Conservation (phyloP, 2,329 filamentous ascomycete genomes). For the Daldinia eschscholtzii region DNA sequence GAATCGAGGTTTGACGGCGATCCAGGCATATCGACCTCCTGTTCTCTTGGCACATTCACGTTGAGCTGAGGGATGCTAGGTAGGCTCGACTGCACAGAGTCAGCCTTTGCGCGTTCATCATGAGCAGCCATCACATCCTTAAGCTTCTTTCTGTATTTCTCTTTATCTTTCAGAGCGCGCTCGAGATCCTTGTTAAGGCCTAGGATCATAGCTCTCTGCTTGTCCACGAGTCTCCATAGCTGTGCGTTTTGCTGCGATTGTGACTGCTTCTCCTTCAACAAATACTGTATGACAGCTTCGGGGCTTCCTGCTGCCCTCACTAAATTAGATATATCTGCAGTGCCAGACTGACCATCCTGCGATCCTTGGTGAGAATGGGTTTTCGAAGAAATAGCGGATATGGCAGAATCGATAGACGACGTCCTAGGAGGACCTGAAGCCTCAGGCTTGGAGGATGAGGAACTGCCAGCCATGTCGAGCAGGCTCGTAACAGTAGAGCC, state of each 20-base stretch:
- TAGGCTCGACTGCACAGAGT: slow-evolving; percentile 40
- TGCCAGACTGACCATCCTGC: slow-evolving; percentile 69
- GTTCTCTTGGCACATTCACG: slow-evolving; percentile 51
- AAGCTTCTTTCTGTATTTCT: slow-evolving; percentile 89
- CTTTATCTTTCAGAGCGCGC: slow-evolving; percentile 90
- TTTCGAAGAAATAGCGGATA: slow-evolving; percentile 78
- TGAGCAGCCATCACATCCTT: slow-evolving; percentile 74
- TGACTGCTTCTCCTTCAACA: slow-evolving; percentile 92
- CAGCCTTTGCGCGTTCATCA: slow-evolving; percentile 45
- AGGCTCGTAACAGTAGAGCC: slow-evolving; percentile 56
- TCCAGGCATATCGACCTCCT: slow-evolving; percentile 55
- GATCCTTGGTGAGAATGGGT: slow-evolving; percentile 69
- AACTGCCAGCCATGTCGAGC: slow-evolving; percentile 63
- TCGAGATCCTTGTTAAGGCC: slow-evolving; percentile 96
- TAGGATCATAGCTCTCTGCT: slow-evolving; percentile 93
- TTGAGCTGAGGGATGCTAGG: slow-evolving; percentile 47
- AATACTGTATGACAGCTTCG: slow-evolving; percentile 87
- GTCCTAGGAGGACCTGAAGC: slow-evolving; percentile 71
- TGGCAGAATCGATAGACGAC: slow-evolving; percentile 92
- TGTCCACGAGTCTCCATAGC: slow-evolving; percentile 95
- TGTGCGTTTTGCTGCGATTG: slow-evolving; percentile 91
- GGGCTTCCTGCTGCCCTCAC: slow-evolving; percentile 88
- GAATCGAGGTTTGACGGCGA: slow-evolving; percentile 64
- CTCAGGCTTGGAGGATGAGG: slow-evolving; percentile 57
- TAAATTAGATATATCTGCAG: slow-evolving; percentile 81